Percentiles rank a stretch among this genome's conserved stretches.
Conservation (phyloP, 2,329 filamentous ascomycete genomes). For the Saccharata proteae region DNA sequence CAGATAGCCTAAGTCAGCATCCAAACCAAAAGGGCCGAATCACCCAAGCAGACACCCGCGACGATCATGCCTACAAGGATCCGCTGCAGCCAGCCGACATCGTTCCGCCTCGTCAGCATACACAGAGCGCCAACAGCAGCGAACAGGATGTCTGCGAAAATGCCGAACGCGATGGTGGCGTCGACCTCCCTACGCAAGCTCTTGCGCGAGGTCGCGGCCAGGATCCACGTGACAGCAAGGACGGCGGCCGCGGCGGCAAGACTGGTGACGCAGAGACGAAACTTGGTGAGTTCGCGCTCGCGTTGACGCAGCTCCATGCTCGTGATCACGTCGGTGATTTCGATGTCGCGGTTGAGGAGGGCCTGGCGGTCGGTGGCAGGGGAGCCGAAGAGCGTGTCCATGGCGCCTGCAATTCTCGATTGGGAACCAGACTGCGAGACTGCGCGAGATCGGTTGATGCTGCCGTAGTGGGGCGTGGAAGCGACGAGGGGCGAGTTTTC, state of each 20-base stretch:
- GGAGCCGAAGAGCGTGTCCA: conserved; percentile 2
- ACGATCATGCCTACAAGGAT: conserved; percentile 35
- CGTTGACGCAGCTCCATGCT: conserved; percentile 16
- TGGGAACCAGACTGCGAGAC: neutral
- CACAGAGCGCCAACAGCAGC: conserved; percentile 49
- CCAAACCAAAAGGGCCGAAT: conserved; percentile 41
- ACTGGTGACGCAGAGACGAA: conserved; percentile 34
- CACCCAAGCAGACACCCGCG: conserved; percentile 34
- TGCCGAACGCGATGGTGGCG: conserved; percentile 57
- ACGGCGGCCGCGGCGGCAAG: conserved; percentile 50
- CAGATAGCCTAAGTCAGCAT: too few species aligned
- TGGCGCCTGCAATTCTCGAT: conserved; percentile 1
- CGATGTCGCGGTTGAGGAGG: neutral
- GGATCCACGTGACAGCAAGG: conserved; percentile 50
- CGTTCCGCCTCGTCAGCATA: conserved; percentile 41
- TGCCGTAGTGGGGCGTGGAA: conserved; percentile 22
- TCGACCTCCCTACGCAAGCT: conserved; percentile 62
- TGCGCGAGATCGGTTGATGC: conserved; percentile 1
- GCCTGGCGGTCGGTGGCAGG: neutral
- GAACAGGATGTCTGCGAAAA: conserved; percentile 53
- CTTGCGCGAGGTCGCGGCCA: conserved; percentile 56
- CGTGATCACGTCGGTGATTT: conserved; percentile 4
- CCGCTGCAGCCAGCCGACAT: conserved; percentile 32
- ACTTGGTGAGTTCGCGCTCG: conserved; percentile 22
- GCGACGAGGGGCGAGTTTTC: conserved; percentile 8